phyloP scores from a whole-genome alignment of 441 rosid genomes.

The Pelargonium myrrhifolium region DNA sequence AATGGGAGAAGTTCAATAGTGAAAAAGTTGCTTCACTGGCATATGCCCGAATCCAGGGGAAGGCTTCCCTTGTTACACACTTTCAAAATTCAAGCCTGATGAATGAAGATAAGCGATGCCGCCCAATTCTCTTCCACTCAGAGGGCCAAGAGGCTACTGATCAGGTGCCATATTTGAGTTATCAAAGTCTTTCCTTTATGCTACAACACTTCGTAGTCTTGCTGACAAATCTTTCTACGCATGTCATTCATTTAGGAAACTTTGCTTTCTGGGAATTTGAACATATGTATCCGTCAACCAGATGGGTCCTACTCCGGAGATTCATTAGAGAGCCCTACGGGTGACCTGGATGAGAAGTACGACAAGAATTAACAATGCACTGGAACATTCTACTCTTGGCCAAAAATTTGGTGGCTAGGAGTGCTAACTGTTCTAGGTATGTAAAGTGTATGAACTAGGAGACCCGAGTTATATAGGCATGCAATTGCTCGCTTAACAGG shows the following conservation, averaged over 20 bases:
- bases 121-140: slow-evolving; percentile 56
- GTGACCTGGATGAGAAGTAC: slow-evolving; percentile 33
- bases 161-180: slow-evolving; percentile 35
- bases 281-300: slow-evolving; percentile 53
- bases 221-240: slow-evolving; percentile 6
- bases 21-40: slow-evolving; percentile 74
- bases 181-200: not conserved
- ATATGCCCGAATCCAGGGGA: slow-evolving; percentile 84
- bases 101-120: slow-evolving; percentile 66
- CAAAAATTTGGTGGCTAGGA: slow-evolving; percentile 23
- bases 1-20: slow-evolving; percentile 83
- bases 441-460: slow-evolving; percentile 43
- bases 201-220: not conserved
- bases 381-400: slow-evolving; percentile 24
- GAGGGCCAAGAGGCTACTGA: slow-evolving; percentile 47
- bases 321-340: slow-evolving; percentile 45
- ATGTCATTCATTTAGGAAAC: slow-evolving; percentile 48
- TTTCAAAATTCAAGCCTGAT: slow-evolving; percentile 67
- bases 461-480: slow-evolving; percentile 28
- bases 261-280: slow-evolving; percentile 54
- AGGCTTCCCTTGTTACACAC: slow-evolving; percentile 64
- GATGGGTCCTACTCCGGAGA: slow-evolving; percentile 76
- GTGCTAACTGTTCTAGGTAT: slow-evolving; percentile 39
- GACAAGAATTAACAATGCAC: slow-evolving; percentile 29
- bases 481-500: slow-evolving; percentile 24